Evolutionary conservation across 1,284 basidiomycete species (phyloP).

Genomic region (Ceratobasidium sp.): DNA sequence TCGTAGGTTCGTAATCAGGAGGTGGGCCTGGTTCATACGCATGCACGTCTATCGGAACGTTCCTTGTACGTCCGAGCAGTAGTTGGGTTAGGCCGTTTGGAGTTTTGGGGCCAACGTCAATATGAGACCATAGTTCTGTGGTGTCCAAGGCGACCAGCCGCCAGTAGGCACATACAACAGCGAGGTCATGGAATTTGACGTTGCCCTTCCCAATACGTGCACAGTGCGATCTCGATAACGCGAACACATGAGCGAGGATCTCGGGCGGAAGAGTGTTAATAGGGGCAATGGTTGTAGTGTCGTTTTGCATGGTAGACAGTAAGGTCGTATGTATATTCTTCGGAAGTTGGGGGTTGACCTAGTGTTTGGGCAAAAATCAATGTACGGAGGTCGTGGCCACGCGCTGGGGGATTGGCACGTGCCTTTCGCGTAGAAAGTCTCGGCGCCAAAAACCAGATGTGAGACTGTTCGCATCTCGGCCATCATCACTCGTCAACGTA

Average conservation of each 20-base stretch:
- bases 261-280: not conserved
- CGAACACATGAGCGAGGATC: not conserved
- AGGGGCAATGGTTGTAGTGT: not conserved
- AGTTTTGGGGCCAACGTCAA: not conserved
- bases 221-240: not conserved
- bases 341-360: no score
- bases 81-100: not conserved
- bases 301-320: not conserved
- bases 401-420: no score
- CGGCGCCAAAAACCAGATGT: no score
- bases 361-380: no score
- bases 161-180: constrained; percentile 2
- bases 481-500: no score
- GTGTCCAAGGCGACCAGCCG: constrained; percentile 3
- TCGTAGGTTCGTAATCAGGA: no score
- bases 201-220: no score
- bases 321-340: no score
- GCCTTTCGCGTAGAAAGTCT: no score
- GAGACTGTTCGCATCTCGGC: no score
- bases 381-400: no score
- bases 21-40: not conserved
- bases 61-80: not conserved
- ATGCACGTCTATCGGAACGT: not conserved
- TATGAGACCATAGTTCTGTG: not conserved
- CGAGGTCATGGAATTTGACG: not conserved